These are phyloP conservation scores for Oxyria digyna DNA, from an alignment of 148 eudicot genomes.

Conservation along the genomic window DNA sequence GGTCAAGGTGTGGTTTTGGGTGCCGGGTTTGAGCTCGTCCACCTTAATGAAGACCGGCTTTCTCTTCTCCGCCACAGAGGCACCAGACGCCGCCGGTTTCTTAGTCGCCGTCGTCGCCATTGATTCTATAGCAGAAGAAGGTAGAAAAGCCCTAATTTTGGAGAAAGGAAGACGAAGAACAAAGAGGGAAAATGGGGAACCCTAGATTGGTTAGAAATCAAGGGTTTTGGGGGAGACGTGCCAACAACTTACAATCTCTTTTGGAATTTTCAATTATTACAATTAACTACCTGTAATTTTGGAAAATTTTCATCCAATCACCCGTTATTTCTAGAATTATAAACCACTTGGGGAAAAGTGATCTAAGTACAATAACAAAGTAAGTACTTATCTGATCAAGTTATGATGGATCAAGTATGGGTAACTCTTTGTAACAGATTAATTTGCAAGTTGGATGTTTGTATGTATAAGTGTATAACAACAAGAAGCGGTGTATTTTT, in stretches of 20 bases:
- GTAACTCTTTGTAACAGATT: neutral
- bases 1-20: conserved; percentile 21
- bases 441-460: too few relatives aligned
- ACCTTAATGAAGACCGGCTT: conserved; percentile 39
- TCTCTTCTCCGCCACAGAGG: conserved; percentile 9
- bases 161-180: neutral
- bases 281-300: neutral
- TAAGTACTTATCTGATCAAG: neutral
- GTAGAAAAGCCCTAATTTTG: neutral
- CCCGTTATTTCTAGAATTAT: neutral
- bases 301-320: neutral
- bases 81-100: conserved; percentile 5
- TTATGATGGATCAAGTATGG: neutral
- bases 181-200: neutral
- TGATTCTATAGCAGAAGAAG: neutral
- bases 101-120: conserved; percentile 6
- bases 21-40: conserved; percentile 28
- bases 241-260: neutral
- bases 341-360: too few relatives aligned
- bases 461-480: too few relatives aligned
- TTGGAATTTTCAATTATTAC: neutral
- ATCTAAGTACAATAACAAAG: too few relatives aligned
- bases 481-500: too few relatives aligned
- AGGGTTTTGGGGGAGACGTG: neutral
- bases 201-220: neutral